Base-by-base conservation (phyloP, 2,329 filamentous ascomycete genomes). In the Ophiostoma himal-ulmi region DNA sequence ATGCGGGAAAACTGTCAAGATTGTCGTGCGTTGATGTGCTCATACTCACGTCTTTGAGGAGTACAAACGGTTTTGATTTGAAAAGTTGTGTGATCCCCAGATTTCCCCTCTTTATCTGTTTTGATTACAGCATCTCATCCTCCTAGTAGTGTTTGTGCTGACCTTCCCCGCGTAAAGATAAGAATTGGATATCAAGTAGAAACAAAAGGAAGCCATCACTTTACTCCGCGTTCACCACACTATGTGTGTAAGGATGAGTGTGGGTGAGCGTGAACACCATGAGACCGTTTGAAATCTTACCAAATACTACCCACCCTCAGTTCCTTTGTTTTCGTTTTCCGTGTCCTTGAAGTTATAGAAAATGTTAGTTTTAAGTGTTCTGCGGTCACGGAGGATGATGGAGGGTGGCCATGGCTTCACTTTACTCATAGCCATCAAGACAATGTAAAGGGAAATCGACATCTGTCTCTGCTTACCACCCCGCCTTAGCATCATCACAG, bases 101-200 rank as follows among this genome's bases (percentile, higher is more conserved):
- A 57, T 57, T 57, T 57, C 52, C 52, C 52, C 52, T 57, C 52
- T 22, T 57, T 26, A 26, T 57, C 44, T 57, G 22, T 57, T 57
- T 22, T 57, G 52, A 57, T 48, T 48, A 48, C 44, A 48, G 44
- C 44, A 48, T 48, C 44, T 48, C 44, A 48, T 48, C 44, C 44
- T 48, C 17, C 44, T n/a, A 20, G 44, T 48, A 20, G 44, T 57
- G 52, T 57, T 26, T 57, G n/a, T 26, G 22, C 26, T 13, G 22
- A 22, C n/a, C 52, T 57, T 57, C 52, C 52, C 52, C 52, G 17
- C 52, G 52, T 57, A 57, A 22, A 22, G 20, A 48, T n/a, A 20
- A 20, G 17, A 48, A n/a, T 48, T 2, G n/a, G n/a, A 20, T 48
- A n/a, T 20, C n/a, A 7, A 4, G 6, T 14, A 13, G 11, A 20